Conservation (phyloP, 148 eudicot genomes). For the Pharnaceum exiguum region DNA sequence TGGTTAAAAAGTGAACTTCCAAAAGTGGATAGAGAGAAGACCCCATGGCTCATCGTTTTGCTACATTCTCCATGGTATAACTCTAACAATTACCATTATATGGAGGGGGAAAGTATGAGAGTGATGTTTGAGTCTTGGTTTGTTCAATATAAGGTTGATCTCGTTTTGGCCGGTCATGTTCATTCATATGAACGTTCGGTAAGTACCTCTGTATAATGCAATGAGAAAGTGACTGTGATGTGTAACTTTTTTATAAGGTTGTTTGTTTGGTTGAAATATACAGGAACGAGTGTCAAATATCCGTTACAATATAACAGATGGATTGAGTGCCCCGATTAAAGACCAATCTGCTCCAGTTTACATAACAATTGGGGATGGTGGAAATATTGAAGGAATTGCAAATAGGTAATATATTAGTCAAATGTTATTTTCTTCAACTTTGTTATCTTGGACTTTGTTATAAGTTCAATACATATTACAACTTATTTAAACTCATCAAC, state of each 20-base stretch:
- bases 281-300: constrained; percentile 56
- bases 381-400: constrained; percentile 60
- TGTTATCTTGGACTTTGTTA: no score
- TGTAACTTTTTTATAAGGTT: not conserved
- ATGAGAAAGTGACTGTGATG: not conserved
- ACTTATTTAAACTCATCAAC: no score
- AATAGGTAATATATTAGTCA: constrained; percentile 16
- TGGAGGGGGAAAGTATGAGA: constrained; percentile 42
- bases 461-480: no score
- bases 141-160: constrained; percentile 29
- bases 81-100: constrained; percentile 27
- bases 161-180: constrained; percentile 31
- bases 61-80: constrained; percentile 33
- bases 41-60: constrained; percentile 36
- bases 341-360: constrained; percentile 53
- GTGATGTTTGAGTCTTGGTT: constrained; percentile 31
- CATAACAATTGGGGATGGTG: constrained; percentile 60
- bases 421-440: not conserved
- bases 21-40: constrained; percentile 28
- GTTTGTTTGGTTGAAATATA: not conserved
- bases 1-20: constrained; percentile 26
- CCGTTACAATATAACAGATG: constrained; percentile 43
- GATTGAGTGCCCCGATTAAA: constrained; percentile 34
- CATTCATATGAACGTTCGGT: constrained; percentile 38
- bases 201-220: not conserved